Conservation (phyloP, 2,329 filamentous ascomycete species). For the Neonectria punicea region DNA sequence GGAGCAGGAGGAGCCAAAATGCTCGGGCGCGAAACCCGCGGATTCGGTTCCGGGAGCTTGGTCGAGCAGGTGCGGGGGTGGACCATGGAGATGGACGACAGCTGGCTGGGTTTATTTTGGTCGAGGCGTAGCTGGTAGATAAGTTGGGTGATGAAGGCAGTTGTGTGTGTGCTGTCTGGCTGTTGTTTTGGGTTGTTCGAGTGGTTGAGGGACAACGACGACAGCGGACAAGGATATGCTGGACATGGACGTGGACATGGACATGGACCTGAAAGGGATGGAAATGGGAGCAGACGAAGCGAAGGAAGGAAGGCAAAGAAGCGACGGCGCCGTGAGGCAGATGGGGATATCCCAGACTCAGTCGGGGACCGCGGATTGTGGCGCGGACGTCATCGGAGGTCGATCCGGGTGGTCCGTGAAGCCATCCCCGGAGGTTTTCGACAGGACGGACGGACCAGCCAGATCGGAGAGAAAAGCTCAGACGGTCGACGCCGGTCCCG, state of each 20-base stretch:
- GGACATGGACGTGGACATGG: not conserved
- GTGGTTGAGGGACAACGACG: not conserved
- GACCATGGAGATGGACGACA: slow-evolving; percentile 40
- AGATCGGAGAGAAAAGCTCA: slow-evolving; percentile 24
- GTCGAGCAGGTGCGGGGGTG: slow-evolving; percentile 41
- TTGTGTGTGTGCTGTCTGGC: not conserved
- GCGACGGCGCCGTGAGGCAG: not conserved
- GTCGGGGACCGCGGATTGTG: slow-evolving; percentile 26
- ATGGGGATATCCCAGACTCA: slow-evolving; percentile 34
- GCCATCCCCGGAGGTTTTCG: slow-evolving; percentile 26
- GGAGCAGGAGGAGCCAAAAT: slow-evolving; percentile 7
- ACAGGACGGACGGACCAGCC: not conserved
- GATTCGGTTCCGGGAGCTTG: slow-evolving; percentile 40
- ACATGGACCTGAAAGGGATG: not conserved
- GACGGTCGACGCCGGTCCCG: slow-evolving; percentile 4
- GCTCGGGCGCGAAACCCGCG: slow-evolving; percentile 26
- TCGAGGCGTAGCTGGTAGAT: slow-evolving; percentile 13
- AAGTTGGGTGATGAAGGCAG: too few species aligned
- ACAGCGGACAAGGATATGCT: not conserved
- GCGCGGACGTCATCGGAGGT: slow-evolving; percentile 26
- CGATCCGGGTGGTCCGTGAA: slow-evolving; percentile 20
- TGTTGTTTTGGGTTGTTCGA: not conserved
- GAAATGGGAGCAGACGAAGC: not conserved
- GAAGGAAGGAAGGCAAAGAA: not conserved
- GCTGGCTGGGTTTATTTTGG: slow-evolving; percentile 36